Percentiles rank a stretch among this genome's conserved stretches.
Evolutionary conservation across 495 filamentous ascomycete genomes (phyloP).

Genomic region (Articulospora tetracladia): DNA sequence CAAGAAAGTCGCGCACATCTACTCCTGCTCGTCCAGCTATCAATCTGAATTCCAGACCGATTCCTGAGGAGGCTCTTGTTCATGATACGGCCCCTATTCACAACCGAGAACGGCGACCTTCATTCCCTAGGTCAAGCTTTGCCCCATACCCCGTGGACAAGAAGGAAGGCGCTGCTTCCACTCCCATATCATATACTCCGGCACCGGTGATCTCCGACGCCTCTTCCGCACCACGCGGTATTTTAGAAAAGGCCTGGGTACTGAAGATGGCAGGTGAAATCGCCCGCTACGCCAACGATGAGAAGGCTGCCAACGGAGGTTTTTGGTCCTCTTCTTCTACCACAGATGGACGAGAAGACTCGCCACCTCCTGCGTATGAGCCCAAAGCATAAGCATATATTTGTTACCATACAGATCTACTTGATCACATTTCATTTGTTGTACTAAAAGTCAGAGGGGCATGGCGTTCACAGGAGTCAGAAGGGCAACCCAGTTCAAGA

Average conservation of each 20-base stretch:
- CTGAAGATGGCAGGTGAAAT: constrained; percentile 91
- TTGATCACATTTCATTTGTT: not conserved
- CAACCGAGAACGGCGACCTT: not conserved
- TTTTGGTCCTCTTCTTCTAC: constrained; percentile 39
- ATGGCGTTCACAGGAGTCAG: not conserved
- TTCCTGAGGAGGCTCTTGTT: constrained; percentile 16
- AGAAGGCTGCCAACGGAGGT: constrained; percentile 45
- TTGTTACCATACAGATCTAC: not conserved
- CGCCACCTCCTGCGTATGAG: constrained; percentile 60
- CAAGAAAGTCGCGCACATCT: constrained; percentile 9
- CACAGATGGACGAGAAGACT: constrained; percentile 48
- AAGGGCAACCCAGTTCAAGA: not conserved
- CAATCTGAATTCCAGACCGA: constrained; percentile 7
- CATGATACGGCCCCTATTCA: constrained; percentile 6
- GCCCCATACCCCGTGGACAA: constrained; percentile 24
- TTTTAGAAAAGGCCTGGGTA: constrained; percentile 83
- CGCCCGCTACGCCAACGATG: constrained; percentile 77
- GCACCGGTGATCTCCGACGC: constrained; percentile 1
- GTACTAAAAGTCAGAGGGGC: not conserved
- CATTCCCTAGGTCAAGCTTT: constrained; percentile 19
- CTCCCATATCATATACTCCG: constrained; percentile 3
- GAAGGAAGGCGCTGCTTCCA: not conserved
- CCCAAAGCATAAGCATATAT: constrained; percentile 6
- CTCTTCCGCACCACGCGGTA: constrained; percentile 30
- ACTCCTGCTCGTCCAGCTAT: constrained; percentile 3